These are phyloP conservation scores for Phytophthora idaei DNA, from an alignment of 352 stramenopile species.

Conservation along the genomic window DNA sequence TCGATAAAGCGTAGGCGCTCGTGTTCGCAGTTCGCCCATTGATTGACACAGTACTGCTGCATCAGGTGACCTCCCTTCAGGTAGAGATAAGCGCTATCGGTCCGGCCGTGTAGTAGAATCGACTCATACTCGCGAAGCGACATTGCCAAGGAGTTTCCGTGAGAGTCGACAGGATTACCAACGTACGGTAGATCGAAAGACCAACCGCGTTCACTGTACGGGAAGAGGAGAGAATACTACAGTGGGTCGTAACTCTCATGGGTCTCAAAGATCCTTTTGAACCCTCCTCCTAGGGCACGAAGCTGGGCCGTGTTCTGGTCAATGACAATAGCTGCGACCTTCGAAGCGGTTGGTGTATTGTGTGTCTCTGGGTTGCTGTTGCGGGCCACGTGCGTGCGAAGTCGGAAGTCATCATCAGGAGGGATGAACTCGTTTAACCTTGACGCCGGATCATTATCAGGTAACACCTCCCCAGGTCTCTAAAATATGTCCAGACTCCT, in stretches of 20 bases:
- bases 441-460: background rate
- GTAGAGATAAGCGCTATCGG: background rate
- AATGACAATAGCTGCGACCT: conserved; percentile 8
- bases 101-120: background rate
- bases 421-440: background rate
- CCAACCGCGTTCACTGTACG: conserved; percentile 5
- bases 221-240: conserved; percentile 10
- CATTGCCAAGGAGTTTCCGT: conserved; percentile 5
- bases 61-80: background rate
- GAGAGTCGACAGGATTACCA: background rate
- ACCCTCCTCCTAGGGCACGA: background rate
- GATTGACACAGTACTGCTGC: conserved; percentile 15
- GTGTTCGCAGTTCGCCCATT: conserved; percentile 16
- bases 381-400: background rate
- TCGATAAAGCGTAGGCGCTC: background rate
- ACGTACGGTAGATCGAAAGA: background rate
- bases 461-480: background rate
- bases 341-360: conserved; percentile 4
- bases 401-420: background rate
- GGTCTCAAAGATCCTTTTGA: conserved; percentile 6
- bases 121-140: conserved; percentile 3
- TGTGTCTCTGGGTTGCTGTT: background rate
- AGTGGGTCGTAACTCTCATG: conserved; percentile 2
- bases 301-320: background rate
- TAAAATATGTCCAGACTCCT: background rate